phyloP scores from a whole-genome alignment of 2,329 filamentous ascomycete genomes.

The Domatiomyces catenatus region DNA sequence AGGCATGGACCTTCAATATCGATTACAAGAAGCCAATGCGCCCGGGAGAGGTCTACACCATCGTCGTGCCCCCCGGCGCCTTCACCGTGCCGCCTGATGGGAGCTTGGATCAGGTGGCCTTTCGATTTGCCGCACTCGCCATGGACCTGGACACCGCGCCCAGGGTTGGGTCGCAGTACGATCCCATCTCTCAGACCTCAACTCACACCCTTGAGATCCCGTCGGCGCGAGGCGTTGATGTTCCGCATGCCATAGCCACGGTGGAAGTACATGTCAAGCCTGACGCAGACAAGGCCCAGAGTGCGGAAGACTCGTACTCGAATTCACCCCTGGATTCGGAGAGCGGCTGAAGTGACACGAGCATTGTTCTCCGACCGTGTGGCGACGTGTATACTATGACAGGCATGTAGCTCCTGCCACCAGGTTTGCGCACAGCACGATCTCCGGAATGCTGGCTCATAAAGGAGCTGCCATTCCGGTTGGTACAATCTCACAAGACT shows the following conservation, averaged over 20 bases:
- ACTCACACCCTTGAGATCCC: slow-evolving; percentile 3
- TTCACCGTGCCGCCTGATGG: slow-evolving; percentile 2
- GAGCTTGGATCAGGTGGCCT: slow-evolving; percentile 1
- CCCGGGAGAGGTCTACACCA: slow-evolving; percentile 48
- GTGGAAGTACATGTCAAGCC: not conserved
- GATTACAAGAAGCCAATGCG: slow-evolving; percentile 47
- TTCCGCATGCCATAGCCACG: slow-evolving; percentile 7
- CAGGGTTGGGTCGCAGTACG: slow-evolving; percentile 26
- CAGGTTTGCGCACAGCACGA: too few relatives aligned
- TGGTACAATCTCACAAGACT: too few relatives aligned
- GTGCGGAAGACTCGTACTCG: not conserved
- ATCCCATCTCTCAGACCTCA: not conserved
- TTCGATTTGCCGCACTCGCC: slow-evolving; percentile 24
- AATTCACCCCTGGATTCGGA: not conserved
- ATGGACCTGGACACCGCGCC: slow-evolving; percentile 23
- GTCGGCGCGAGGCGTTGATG: slow-evolving; percentile 1
- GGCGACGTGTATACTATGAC: not conserved
- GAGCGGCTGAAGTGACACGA: not conserved
- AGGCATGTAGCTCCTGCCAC: too few relatives aligned
- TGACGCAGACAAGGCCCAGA: not conserved
- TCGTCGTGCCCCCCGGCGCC: slow-evolving; percentile 29
- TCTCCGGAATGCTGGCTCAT: too few relatives aligned
- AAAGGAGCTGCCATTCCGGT: too few relatives aligned
- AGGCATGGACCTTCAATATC: slow-evolving; percentile 42
- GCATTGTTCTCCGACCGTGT: too few relatives aligned